phyloP scores from a whole-genome alignment of 371 early-diverging fungal genomes.

The Aphelidium insulamus region DNA sequence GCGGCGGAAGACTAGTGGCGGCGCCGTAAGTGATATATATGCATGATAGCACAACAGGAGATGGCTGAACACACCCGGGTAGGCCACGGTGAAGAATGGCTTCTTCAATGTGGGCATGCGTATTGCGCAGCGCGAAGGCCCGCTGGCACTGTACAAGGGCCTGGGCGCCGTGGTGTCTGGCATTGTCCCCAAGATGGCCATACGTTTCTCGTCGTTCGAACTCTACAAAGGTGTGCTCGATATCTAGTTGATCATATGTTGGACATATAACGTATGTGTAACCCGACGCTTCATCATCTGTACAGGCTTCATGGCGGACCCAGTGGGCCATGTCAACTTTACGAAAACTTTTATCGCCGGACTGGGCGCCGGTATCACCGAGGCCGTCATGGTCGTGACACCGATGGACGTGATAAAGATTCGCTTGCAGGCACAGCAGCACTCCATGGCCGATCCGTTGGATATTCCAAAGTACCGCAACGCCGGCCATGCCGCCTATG shows the following conservation, averaged over 20 bases:
- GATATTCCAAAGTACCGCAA: constrained; percentile 92
- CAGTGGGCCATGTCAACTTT: not conserved
- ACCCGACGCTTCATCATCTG: too few relatives aligned
- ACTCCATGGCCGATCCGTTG: constrained; percentile 86
- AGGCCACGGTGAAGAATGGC: constrained; percentile 4
- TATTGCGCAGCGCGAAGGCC: constrained; percentile 71
- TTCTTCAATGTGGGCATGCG: constrained; percentile 63
- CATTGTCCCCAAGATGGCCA: constrained; percentile 97
- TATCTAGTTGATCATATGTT: too few relatives aligned
- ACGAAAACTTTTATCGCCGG: constrained; percentile 30
- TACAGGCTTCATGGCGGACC: too few relatives aligned
- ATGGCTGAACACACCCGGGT: not conserved
- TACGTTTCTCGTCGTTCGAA: constrained; percentile 90
- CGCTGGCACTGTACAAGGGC: constrained; percentile 85
- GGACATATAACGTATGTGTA: too few relatives aligned
- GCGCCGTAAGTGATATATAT: constrained; percentile 1
- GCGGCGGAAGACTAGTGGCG: constrained; percentile 18
- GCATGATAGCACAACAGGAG: not conserved
- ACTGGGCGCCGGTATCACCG: constrained; percentile 85
- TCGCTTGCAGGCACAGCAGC: constrained; percentile 84
- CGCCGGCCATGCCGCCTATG: constrained; percentile 75
- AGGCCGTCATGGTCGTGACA: constrained; percentile 86
- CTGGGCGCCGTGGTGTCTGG: constrained; percentile 91
- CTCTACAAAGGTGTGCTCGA: constrained; percentile 64
- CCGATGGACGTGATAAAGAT: constrained; percentile 96